Conservation (phyloP, 306 rosid species). For the Lupinus albus region DNA sequence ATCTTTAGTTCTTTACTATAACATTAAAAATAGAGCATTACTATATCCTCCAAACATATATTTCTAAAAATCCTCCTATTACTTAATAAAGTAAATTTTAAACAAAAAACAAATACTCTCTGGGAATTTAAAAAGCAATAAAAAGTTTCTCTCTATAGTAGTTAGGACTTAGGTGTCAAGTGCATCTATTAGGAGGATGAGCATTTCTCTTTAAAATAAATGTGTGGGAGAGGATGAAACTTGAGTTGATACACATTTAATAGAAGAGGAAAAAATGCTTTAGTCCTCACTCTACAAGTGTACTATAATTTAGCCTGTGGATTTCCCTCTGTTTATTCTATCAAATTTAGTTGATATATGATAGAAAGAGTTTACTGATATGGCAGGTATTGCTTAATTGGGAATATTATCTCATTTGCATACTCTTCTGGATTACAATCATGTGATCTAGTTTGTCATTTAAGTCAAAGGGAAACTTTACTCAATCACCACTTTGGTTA, state of each 20-base stretch:
- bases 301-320: neutral
- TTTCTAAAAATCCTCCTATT: no score
- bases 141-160: no score
- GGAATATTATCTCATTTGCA: slow-evolving; percentile 70
- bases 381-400: slow-evolving; percentile 82
- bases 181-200: no score
- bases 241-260: neutral
- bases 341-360: neutral
- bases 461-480: slow-evolving; percentile 51
- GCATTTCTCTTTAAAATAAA: no score
- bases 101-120: no score
- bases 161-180: no score
- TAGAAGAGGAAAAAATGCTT: neutral
- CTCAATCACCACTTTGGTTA: slow-evolving; percentile 54
- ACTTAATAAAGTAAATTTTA: no score
- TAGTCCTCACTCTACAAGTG: neutral
- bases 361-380: slow-evolving; percentile 17
- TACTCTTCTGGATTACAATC: slow-evolving; percentile 76
- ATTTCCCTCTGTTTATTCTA: no score
- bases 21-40: no score
- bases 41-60: no score
- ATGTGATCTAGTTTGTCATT: slow-evolving; percentile 55
- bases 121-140: no score
- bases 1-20: neutral
- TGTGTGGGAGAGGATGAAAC: no score